These are phyloP conservation scores for Ceratobasidium sp. DNA, from an alignment of 1,284 basidiomycete species.

Conservation along the genomic window DNA sequence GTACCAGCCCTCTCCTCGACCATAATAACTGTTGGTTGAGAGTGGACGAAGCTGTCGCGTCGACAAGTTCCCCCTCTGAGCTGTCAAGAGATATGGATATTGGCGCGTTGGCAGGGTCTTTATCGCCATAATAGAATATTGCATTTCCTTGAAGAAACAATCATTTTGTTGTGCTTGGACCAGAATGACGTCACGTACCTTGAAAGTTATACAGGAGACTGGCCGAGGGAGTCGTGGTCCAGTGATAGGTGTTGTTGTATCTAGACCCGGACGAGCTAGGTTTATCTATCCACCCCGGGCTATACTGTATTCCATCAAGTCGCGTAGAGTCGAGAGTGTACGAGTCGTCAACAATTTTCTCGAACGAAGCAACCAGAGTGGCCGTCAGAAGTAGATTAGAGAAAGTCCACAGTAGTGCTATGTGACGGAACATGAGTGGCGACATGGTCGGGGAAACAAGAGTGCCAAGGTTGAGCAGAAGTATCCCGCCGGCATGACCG, in stretches of 20 bases:
- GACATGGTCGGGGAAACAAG: too few species aligned
- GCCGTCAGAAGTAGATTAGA: neutral
- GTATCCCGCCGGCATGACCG: neutral
- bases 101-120: neutral
- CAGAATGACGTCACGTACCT: neutral
- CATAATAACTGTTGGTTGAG: conserved; percentile 4
- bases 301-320: neutral
- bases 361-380: neutral
- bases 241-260: neutral
- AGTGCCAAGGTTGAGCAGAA: neutral
- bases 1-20: conserved; percentile 3
- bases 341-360: neutral
- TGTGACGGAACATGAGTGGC: neutral
- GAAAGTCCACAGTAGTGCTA: neutral
- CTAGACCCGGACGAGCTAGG: neutral
- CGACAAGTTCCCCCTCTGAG: neutral
- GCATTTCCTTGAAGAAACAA: neutral
- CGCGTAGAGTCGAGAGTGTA: neutral
- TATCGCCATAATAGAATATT: neutral
- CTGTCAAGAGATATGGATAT: neutral
- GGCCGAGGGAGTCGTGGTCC: neutral
- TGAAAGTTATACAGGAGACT: neutral
- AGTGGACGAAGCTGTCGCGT: neutral
- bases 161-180: neutral
- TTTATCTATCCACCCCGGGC: neutral